Evolutionary conservation across 2,329 filamentous ascomycete genomes (phyloP).

Genomic region (Xylogone sp.): DNA sequence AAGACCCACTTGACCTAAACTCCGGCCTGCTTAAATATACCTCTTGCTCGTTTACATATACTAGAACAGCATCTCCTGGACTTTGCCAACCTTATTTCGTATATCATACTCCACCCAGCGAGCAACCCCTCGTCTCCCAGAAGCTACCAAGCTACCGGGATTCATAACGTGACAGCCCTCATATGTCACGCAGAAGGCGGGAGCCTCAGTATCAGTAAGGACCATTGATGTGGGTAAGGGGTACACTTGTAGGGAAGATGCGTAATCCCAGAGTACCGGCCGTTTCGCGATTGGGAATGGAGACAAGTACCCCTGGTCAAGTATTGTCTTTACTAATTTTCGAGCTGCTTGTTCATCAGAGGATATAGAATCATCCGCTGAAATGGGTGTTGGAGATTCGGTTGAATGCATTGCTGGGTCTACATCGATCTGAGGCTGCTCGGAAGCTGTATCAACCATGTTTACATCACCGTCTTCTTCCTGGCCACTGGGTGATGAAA

Average conservation of each 20-base stretch:
- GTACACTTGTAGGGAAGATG: slow-evolving; percentile 73
- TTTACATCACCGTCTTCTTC: slow-evolving; percentile 30
- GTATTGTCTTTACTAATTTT: slow-evolving; percentile 82
- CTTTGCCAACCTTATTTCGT: slow-evolving; percentile 20
- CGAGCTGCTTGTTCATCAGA: slow-evolving; percentile 52
- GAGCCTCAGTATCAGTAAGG: slow-evolving; percentile 75
- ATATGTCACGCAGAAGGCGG: slow-evolving; percentile 84
- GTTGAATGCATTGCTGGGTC: slow-evolving; percentile 34
- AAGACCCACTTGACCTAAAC: slow-evolving; percentile 2
- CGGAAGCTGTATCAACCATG: slow-evolving; percentile 10
- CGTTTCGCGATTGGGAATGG: slow-evolving; percentile 79
- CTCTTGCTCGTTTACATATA: neutral
- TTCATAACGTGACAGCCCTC: slow-evolving; percentile 97
- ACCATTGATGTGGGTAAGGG: slow-evolving; percentile 82
- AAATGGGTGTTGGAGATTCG: slow-evolving; percentile 10
- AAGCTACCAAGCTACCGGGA: slow-evolving; percentile 71
- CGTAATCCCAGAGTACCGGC: slow-evolving; percentile 89
- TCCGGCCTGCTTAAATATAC: neutral
- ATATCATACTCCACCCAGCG: slow-evolving; percentile 88
- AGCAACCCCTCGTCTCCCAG: slow-evolving; percentile 63
- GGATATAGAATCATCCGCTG: neutral
- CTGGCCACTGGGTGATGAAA: slow-evolving; percentile 45
- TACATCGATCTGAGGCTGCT: slow-evolving; percentile 30
- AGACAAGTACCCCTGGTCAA: slow-evolving; percentile 85
- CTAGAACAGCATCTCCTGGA: slow-evolving; percentile 26